Evolutionary conservation across 768 basidiomycete genomes (phyloP).

Genomic region (Obba rivulosa): DNA sequence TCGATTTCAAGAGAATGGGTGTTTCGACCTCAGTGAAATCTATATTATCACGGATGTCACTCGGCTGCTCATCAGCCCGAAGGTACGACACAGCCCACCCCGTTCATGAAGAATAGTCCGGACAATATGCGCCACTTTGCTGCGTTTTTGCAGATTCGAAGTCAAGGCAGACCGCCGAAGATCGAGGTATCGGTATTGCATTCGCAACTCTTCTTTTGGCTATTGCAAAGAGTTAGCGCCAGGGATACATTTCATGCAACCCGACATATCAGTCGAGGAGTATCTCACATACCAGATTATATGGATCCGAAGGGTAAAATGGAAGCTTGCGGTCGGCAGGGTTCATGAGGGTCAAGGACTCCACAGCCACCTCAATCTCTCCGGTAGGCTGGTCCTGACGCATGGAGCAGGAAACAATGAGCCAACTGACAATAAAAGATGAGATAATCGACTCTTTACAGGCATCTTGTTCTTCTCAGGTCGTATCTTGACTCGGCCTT

Average conservation of each 20-base stretch:
- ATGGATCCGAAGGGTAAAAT: slow-evolving; percentile 77
- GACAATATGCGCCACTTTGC: slow-evolving; percentile 74
- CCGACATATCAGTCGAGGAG: too few relatives aligned
- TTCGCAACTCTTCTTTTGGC: slow-evolving; percentile 84
- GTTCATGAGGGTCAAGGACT: slow-evolving; percentile 71
- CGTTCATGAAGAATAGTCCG: slow-evolving; percentile 68
- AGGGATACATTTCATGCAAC: slow-evolving; percentile 5
- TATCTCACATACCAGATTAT: slow-evolving; percentile 72
- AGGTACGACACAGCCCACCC: slow-evolving; percentile 40
- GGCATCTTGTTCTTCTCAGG: slow-evolving; percentile 57
- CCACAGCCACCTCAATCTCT: slow-evolving; percentile 75
- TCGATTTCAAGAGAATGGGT: slow-evolving; percentile 83
- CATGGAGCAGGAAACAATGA: slow-evolving; percentile 1
- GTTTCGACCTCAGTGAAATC: slow-evolving; percentile 94
- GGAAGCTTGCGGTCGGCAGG: slow-evolving; percentile 67
- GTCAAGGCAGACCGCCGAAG: slow-evolving; percentile 71
- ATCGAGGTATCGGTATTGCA: slow-evolving; percentile 85
- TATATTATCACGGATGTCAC: slow-evolving; percentile 26
- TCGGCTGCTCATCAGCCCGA: not conserved
- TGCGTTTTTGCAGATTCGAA: slow-evolving; percentile 75
- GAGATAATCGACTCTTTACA: slow-evolving; percentile 29
- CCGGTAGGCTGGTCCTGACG: slow-evolving; percentile 54
- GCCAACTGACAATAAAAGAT: not conserved
- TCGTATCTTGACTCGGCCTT: slow-evolving; percentile 65
- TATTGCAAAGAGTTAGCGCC: slow-evolving; percentile 23